Conservation (phyloP, 1,284 basidiomycete species). For the Irpex sp. region DNA sequence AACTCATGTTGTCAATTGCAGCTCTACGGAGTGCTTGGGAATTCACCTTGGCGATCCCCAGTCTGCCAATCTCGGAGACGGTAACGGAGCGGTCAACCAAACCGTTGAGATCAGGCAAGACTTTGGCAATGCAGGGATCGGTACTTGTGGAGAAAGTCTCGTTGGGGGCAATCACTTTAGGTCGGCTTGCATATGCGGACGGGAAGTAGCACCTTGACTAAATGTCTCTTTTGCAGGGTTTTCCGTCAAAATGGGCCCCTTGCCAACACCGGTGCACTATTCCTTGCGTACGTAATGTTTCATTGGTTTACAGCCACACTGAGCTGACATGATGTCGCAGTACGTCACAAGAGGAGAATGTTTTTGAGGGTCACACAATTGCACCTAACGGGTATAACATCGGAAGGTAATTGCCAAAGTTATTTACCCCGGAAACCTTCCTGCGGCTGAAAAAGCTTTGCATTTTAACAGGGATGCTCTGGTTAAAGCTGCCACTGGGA, state of each 20-base stretch:
- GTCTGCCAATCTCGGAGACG: constrained; percentile 69
- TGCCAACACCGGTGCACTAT: constrained; percentile 58
- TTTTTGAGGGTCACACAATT: constrained; percentile 41
- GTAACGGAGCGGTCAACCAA: constrained; percentile 46
- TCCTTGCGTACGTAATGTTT: constrained; percentile 50
- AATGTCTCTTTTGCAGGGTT: constrained; percentile 36
- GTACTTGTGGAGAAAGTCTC: constrained; percentile 57
- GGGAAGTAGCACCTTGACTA: neutral
- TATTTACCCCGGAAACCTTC: neutral
- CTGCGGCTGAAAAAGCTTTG: neutral
- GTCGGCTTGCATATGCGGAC: constrained; percentile 22
- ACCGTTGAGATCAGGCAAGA: constrained; percentile 61
- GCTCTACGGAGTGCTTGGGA: constrained; percentile 67
- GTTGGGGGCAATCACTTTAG: constrained; percentile 64
- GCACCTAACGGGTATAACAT: constrained; percentile 48
- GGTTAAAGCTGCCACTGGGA: constrained; percentile 37
- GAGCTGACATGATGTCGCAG: constrained; percentile 25
- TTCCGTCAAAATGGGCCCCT: constrained; percentile 67
- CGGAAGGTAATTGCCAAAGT: constrained; percentile 30
- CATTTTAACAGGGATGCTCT: constrained; percentile 35
- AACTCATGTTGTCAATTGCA: constrained; percentile 20
- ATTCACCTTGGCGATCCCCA: constrained; percentile 59
- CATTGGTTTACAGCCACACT: neutral
- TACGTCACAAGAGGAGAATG: constrained; percentile 52
- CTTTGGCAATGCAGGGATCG: constrained; percentile 50